These are phyloP conservation scores for Leptodontidium sp. DNA, from an alignment of 2,329 filamentous ascomycete species.

Conservation along the genomic window DNA sequence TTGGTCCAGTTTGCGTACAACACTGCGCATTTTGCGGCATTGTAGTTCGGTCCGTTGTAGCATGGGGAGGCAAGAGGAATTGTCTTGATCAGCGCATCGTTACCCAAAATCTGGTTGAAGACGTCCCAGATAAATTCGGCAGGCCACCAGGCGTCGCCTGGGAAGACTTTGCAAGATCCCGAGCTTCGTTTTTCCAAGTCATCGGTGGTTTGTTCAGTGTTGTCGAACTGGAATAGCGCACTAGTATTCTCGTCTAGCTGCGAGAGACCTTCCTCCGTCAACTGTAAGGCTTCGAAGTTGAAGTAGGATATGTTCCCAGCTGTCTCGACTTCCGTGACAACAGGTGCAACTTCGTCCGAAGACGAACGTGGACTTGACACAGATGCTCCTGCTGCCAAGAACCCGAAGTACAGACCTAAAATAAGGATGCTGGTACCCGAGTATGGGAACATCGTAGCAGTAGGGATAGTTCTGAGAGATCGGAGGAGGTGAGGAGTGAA, in stretches of 20 bases:
- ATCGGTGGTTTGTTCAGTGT: not conserved
- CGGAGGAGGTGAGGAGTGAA: not conserved
- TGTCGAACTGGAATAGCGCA: conserved; percentile 10
- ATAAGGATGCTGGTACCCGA: not conserved
- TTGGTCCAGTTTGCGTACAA: conserved; percentile 46
- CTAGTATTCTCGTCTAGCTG: not conserved
- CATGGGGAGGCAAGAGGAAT: conserved; percentile 55
- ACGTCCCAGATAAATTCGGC: conserved; percentile 53
- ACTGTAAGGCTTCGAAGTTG: conserved; percentile 10
- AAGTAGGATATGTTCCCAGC: not conserved
- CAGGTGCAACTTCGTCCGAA: not conserved
- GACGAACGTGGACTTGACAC: conserved; percentile 8
- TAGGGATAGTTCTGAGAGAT: conserved; percentile 1
- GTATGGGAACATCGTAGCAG: conserved; percentile 12
- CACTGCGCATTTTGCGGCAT: conserved; percentile 47
- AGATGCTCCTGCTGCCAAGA: not conserved
- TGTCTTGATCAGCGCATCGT: conserved; percentile 53
- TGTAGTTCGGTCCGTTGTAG: conserved; percentile 48
- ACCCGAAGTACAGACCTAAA: not conserved
- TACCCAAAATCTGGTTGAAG: conserved; percentile 53
- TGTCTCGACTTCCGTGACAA: conserved; percentile 2
- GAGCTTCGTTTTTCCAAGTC: conserved; percentile 10
- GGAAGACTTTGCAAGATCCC: conserved; percentile 34
- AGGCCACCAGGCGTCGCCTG: conserved; percentile 53
- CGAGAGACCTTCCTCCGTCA: conserved; percentile 10